phyloP scores from a whole-genome alignment of 306 rosid genomes.

The Cercis canadensis region DNA sequence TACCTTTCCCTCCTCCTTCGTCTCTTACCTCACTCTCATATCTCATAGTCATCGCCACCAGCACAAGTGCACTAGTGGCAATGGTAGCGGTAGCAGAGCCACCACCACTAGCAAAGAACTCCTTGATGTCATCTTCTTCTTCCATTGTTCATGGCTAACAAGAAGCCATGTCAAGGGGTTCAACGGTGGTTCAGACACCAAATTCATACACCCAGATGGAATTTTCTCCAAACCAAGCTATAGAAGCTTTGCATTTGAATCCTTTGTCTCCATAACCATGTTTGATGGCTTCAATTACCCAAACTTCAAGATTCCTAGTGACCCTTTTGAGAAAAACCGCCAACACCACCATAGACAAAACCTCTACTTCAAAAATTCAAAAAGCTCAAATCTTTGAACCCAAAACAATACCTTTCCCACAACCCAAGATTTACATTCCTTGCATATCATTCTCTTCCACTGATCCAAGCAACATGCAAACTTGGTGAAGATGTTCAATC shows the following conservation, averaged over 20 bases:
- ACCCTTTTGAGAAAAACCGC: conserved; percentile 31
- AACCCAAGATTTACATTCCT: no score
- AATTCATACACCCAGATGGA: conserved; percentile 68
- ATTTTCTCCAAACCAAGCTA: conserved; percentile 57
- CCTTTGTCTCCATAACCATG: conserved; percentile 73
- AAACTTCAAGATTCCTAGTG: conserved; percentile 45
- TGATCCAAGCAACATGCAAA: conserved; percentile 81
- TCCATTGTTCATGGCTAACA: no score
- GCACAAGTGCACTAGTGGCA: no score
- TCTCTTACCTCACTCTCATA: no score
- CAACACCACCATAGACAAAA: conserved; percentile 16
- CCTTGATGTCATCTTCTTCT: no score
- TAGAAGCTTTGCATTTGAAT: conserved; percentile 69
- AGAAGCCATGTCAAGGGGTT: no score
- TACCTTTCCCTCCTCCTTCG: no score
- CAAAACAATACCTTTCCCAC: conserved; percentile 52
- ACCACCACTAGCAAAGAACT: no score
- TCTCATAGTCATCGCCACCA: no score
- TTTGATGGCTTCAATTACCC: conserved; percentile 76
- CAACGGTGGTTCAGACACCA: no score
- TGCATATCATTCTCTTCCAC: no score
- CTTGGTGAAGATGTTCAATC: conserved; percentile 93
- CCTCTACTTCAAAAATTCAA: conserved; percentile 66
- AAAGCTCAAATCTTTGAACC: conserved; percentile 53
- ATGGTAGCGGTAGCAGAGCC: no score